These are phyloP conservation scores for Aureobasidium sp. DNA, from an alignment of 2,329 filamentous ascomycete species.

Conservation along the genomic window DNA sequence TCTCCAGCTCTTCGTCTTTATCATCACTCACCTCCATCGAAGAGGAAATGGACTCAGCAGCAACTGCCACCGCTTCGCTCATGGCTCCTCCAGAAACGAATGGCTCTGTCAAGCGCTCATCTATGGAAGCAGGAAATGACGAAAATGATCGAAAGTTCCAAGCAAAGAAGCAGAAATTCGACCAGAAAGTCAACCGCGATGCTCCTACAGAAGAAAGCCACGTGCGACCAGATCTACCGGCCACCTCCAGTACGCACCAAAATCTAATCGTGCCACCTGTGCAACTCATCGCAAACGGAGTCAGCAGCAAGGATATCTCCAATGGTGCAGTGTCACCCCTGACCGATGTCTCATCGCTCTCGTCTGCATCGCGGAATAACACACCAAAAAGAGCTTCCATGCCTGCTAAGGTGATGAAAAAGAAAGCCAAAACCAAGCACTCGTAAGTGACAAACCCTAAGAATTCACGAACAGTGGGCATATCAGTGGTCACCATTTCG, in stretches of 20 bases:
- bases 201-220: constrained; percentile 27
- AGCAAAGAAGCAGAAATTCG: constrained; percentile 29
- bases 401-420: constrained; percentile 21
- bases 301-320: not conserved
- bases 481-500: not conserved
- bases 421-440: constrained; percentile 33
- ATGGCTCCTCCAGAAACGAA: not conserved
- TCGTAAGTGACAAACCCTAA: constrained; percentile 28
- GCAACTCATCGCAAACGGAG: constrained; percentile 11
- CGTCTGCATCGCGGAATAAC: constrained; percentile 25
- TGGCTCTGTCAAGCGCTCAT: constrained; percentile 28
- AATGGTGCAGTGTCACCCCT: constrained; percentile 25
- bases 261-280: constrained; percentile 14
- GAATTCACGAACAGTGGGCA: not conserved
- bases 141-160: constrained; percentile 24
- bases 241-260: not conserved
- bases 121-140: constrained; percentile 28
- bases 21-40: constrained; percentile 28
- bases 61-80: not conserved
- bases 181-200: constrained; percentile 24
- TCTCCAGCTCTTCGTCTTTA: constrained; percentile 32
- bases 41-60: constrained; percentile 17
- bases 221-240: constrained; percentile 21
- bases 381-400: constrained; percentile 24
- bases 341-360: constrained; percentile 25